These are phyloP conservation scores for Xylariaceae sp. DNA, from an alignment of 2,329 filamentous ascomycete species.

Conservation along the genomic window DNA sequence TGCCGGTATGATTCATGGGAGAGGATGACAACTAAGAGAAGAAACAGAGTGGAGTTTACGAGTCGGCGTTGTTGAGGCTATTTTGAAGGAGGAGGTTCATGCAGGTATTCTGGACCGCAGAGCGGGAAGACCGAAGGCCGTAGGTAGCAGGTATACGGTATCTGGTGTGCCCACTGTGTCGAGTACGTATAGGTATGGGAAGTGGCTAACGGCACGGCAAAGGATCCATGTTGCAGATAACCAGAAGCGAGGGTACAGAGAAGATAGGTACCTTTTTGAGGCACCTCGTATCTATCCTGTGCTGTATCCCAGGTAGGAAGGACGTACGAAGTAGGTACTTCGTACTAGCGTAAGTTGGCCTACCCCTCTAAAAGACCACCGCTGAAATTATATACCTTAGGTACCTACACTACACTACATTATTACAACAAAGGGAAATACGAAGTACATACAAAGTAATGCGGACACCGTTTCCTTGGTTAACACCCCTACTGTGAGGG, in stretches of 20 bases:
- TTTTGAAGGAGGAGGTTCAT: slow-evolving; percentile 17
- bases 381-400: no score
- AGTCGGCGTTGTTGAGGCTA: slow-evolving; percentile 14
- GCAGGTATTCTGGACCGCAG: slow-evolving; percentile 10
- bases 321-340: no score
- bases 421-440: no score
- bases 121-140: background rate
- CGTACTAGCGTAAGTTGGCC: no score
- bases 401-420: no score
- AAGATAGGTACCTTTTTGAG: no score
- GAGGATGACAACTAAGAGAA: background rate
- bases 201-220: background rate
- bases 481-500: no score
- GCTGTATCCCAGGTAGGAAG: background rate
- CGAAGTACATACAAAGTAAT: no score
- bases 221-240: background rate
- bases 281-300: no score
- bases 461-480: no score
- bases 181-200: background rate
- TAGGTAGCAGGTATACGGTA: background rate
- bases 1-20: background rate
- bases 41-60: slow-evolving; percentile 10
- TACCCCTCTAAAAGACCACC: no score
- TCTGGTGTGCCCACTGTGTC: no score
- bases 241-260: background rate